Conservation (phyloP, 2,329 filamentous ascomycete genomes). For the Hymenoscyphus repandus region DNA sequence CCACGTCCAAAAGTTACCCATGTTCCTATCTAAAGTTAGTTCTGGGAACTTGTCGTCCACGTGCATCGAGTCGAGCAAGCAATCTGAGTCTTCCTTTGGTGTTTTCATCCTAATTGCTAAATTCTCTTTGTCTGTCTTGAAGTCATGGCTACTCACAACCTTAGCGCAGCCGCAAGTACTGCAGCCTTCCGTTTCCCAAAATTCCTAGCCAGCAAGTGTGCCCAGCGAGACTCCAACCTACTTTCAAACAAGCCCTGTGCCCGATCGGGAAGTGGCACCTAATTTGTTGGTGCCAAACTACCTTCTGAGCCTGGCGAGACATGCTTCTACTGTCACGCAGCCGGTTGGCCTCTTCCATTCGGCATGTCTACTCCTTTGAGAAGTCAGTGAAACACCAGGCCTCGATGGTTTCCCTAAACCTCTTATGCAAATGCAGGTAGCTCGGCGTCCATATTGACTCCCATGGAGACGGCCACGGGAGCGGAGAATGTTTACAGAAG, state of each 20-base stretch:
- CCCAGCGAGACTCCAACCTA: constrained; percentile 23
- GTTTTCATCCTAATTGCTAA: constrained; percentile 14
- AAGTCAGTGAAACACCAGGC: constrained; percentile 26
- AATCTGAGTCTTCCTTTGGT: constrained; percentile 16
- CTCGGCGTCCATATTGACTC: constrained; percentile 23
- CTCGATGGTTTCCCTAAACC: constrained; percentile 27
- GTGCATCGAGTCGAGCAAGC: constrained; percentile 51
- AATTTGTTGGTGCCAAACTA: constrained; percentile 31
- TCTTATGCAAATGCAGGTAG: constrained; percentile 24
- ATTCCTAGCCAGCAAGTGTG: constrained; percentile 27
- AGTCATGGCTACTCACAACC: constrained; percentile 24
- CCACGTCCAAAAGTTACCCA: background rate
- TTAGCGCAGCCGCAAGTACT: constrained; percentile 39
- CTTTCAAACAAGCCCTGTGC: constrained; percentile 30
- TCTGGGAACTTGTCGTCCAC: constrained; percentile 35
- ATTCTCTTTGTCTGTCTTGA: constrained; percentile 43
- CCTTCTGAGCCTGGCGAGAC: constrained; percentile 21
- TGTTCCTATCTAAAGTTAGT: constrained; percentile 9
- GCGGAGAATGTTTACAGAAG: constrained; percentile 27
- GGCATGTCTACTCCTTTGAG: constrained; percentile 21
- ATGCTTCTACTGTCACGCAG: constrained; percentile 24
- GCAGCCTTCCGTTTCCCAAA: constrained; percentile 39
- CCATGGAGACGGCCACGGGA: constrained; percentile 27
- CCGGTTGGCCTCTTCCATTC: constrained; percentile 21
- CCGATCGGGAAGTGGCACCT: constrained; percentile 27